Evolutionary conservation across 2,329 filamentous ascomycete genomes (phyloP).

Genomic region (Hypoxylon sp.): DNA sequence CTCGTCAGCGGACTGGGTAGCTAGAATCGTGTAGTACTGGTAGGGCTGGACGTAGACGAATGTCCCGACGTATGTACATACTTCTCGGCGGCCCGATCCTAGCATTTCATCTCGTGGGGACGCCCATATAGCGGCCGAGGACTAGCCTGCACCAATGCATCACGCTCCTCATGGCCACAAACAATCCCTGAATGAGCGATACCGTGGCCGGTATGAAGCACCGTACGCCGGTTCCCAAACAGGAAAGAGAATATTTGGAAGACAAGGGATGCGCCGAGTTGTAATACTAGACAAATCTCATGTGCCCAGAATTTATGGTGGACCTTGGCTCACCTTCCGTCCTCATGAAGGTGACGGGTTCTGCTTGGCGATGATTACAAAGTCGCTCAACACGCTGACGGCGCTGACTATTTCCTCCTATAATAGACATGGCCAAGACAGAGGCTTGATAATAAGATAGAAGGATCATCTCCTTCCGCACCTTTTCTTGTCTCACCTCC

Average conservation of each 20-base stretch:
- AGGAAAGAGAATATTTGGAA: slow-evolving; percentile 27
- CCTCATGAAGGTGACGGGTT: slow-evolving; percentile 6
- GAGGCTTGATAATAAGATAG: slow-evolving; percentile 23
- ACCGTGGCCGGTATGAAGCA: slow-evolving; percentile 6
- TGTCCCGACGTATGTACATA: neutral
- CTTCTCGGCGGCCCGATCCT: neutral
- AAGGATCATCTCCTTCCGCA: neutral
- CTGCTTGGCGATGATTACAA: slow-evolving; percentile 32
- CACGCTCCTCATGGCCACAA: neutral
- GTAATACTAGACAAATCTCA: slow-evolving; percentile 16
- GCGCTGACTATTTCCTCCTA: slow-evolving; percentile 16
- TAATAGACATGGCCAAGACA: slow-evolving; percentile 6
- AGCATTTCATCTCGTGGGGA: neutral
- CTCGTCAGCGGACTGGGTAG: slow-evolving; percentile 25
- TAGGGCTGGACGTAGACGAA: neutral
- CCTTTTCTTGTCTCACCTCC: neutral
- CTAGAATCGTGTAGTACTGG: neutral
- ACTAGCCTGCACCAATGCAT: neutral
- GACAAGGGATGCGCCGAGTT: slow-evolving; percentile 11
- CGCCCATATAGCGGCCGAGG: neutral
- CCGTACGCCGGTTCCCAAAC: slow-evolving; percentile 4
- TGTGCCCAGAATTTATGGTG: slow-evolving; percentile 21
- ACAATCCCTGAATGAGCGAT: slow-evolving; percentile 9
- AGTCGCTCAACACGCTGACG: slow-evolving; percentile 7
- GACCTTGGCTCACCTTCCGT: slow-evolving; percentile 15